Conservation (phyloP, 768 basidiomycete genomes). For the Phylloporus arenicola region DNA sequence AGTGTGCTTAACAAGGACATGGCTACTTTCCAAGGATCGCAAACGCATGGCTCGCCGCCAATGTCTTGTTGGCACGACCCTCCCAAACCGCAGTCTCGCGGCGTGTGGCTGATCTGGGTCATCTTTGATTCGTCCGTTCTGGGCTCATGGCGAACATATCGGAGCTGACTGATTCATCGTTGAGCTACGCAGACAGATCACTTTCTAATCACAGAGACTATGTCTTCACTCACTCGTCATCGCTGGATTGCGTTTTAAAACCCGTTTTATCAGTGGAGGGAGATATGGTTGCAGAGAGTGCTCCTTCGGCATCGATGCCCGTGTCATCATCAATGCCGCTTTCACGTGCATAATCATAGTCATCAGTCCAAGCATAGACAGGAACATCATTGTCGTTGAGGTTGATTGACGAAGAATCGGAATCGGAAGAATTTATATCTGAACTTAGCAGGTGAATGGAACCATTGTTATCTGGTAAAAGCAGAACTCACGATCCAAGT, state of each 20-base stretch:
- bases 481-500: conserved; percentile 18
- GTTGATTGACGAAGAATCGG: conserved; percentile 10
- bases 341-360: conserved; percentile 31
- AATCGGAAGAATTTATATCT: background rate
- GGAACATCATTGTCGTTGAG: conserved; percentile 13
- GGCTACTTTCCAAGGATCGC: conserved; percentile 16
- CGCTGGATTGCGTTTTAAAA: background rate
- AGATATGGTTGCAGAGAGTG: background rate
- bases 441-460: background rate
- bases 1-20: conserved; percentile 23
- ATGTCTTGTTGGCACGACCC: background rate
- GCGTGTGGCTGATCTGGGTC: conserved; percentile 1
- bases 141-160: conserved; percentile 17
- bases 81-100: conserved; percentile 5
- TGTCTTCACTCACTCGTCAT: conserved; percentile 3
- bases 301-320: background rate
- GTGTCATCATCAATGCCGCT: conserved; percentile 30
- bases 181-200: conserved; percentile 8
- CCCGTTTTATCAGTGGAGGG: background rate
- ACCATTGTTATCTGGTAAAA: background rate
- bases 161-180: conserved; percentile 11
- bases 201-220: background rate
- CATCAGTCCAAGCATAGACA: conserved; percentile 6
- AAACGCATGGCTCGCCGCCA: conserved; percentile 4
- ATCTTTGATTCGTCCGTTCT: conserved; percentile 4